Base-by-base conservation (phyloP, 371 early-diverging fungal genomes). In the Umbelopsis sp. region DNA sequence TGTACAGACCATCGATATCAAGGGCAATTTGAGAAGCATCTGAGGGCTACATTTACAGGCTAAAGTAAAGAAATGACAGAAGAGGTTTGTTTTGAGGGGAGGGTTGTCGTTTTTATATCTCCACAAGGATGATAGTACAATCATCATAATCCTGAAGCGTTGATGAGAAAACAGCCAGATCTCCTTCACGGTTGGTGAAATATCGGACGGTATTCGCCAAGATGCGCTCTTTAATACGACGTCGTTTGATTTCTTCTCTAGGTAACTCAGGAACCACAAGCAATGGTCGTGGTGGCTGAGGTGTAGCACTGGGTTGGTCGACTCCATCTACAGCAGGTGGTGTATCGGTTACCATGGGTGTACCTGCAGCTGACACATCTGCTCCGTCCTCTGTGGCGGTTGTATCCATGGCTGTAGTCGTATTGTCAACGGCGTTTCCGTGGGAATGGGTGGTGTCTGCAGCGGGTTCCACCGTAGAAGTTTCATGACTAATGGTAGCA, bases 101-200 rank as follows among this genome's bases (percentile, higher is more conserved):
- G 29, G 29, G 12, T 41, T 41, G 41, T 41, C 10, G 4, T 38
- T 10, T 41, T 57, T 35, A 57, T 57, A 57, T 57, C 57, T 57
- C 57, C 22, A 81, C 75, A 24, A 84, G 76, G 46, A 84, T 70
- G 65, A 84, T 77, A 14, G 84, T 84, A 69, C 84, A 84, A 70
- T 84, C 84, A 67, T 84, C 84, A 69, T 84, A 84, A 66, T 81
- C 84, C 65, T 84, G 84, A 64, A 84, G 68, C 2, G 78, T 81
- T 0, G 81, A 80, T n/a, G 82, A 72, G 65, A 84, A 84, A 45
- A 84, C 79, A 8, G 80, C 79, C 65, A 80, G 77, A 2, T 79
- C 78, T 22, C 80, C 72, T 70, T 84, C 84, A 69, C 84, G 70
- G 63, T 84, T 80, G 16, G 80, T 79, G 69, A 84, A 81, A 67